phyloP scores from a whole-genome alignment of 768 basidiomycete species.

The Mycena belliarum region DNA sequence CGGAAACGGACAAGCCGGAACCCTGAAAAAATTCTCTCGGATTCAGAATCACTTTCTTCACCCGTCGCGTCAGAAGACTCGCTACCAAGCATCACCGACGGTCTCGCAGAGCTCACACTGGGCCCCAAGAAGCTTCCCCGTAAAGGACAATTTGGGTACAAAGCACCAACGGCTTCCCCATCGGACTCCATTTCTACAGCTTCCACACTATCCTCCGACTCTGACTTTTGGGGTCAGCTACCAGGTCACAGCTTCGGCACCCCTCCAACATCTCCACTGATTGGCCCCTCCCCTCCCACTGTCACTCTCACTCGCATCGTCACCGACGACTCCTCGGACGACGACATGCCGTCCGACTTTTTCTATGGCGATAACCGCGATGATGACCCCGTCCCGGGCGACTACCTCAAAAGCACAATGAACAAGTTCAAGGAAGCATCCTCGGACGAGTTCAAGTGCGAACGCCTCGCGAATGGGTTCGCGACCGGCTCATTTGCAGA shows the following conservation, averaged over 20 bases:
- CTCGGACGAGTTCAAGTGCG: constrained; percentile 5
- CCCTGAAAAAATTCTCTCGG: background rate
- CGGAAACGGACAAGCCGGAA: background rate
- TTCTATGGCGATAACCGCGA: constrained; percentile 4
- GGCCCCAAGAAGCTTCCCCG: background rate
- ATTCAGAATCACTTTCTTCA: background rate
- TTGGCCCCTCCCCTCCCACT: background rate
- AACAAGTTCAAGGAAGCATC: constrained; percentile 9
- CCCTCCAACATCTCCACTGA: background rate
- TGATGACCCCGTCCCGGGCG: background rate
- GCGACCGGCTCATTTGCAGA: constrained; percentile 5
- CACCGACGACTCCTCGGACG: background rate
- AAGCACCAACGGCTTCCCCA: background rate
- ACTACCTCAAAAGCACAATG: constrained; percentile 3
- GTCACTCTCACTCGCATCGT: background rate
- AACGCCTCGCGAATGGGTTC: constrained; percentile 1
- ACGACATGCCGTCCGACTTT: constrained; percentile 5
- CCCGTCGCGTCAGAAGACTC: background rate
- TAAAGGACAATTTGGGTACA: constrained; percentile 6
- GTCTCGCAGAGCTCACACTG: constrained; percentile 4
- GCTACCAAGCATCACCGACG: background rate
- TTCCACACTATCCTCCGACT: background rate
- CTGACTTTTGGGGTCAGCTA: background rate
- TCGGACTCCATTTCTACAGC: background rate
- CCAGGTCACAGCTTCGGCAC: constrained; percentile 1